These are phyloP conservation scores for Arachnomyces sp. DNA, from an alignment of 2,329 filamentous ascomycete species.

Conservation along the genomic window DNA sequence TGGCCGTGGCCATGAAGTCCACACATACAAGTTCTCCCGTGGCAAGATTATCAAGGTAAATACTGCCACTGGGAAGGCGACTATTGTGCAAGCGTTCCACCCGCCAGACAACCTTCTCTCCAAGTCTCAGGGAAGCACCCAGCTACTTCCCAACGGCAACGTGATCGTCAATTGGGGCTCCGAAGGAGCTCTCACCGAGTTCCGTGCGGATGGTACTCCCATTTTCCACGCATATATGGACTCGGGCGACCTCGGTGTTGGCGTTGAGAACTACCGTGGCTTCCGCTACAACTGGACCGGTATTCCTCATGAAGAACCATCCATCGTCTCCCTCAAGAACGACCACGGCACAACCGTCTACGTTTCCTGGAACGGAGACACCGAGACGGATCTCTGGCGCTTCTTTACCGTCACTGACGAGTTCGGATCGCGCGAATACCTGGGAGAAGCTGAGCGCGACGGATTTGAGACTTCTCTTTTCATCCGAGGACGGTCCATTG, in stretches of 20 bases:
- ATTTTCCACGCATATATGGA: conserved; percentile 36
- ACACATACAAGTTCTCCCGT: conserved; percentile 36
- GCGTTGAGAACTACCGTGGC: conserved; percentile 33
- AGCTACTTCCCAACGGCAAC: conserved; percentile 48
- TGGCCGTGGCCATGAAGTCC: conserved; percentile 25
- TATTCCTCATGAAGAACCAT: conserved; percentile 27
- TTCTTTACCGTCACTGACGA: conserved; percentile 37
- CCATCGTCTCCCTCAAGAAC: conserved; percentile 30
- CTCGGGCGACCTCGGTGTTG: conserved; percentile 18
- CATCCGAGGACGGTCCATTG: conserved; percentile 19
- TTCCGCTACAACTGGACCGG: conserved; percentile 36
- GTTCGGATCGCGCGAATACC: conserved; percentile 18
- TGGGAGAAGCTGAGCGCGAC: conserved; percentile 20
- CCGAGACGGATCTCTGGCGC: conserved; percentile 41
- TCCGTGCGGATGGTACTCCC: conserved; percentile 22
- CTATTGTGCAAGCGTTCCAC: conserved; percentile 40
- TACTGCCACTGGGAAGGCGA: conserved; percentile 36
- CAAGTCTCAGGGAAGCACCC: conserved; percentile 47
- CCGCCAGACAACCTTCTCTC: conserved; percentile 44
- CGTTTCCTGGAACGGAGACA: conserved; percentile 51
- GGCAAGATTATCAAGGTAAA: conserved; percentile 42
- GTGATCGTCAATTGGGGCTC: conserved; percentile 53
- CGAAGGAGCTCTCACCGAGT: conserved; percentile 42
- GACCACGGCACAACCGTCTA: conserved; percentile 34
- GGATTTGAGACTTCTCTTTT: conserved; percentile 26